Evolutionary conservation across 176 grass and related monocot species (phyloP).

Genomic region (Eleusine coracana): DNA sequence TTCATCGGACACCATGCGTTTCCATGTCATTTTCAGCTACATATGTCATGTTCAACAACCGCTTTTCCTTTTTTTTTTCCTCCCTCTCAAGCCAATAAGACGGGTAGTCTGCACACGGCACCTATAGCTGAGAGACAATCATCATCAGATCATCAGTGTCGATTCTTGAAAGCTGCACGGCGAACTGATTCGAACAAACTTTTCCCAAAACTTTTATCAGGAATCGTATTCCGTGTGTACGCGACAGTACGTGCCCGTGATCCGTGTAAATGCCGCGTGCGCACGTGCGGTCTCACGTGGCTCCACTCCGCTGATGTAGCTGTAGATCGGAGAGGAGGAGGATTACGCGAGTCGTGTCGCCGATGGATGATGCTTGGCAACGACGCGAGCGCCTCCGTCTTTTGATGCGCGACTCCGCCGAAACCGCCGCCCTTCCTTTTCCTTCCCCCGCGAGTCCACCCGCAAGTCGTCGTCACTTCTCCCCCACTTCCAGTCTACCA

Average conservation of each 20-base stretch:
- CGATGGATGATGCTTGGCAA: constrained; percentile 7
- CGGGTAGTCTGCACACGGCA: background rate
- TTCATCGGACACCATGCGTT: background rate
- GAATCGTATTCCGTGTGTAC: background rate
- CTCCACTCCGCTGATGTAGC: background rate
- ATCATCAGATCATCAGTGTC: background rate
- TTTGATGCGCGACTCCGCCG: constrained; percentile 25
- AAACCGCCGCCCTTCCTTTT: background rate
- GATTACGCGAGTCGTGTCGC: background rate
- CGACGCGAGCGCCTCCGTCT: constrained; percentile 20
- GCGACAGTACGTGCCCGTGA: background rate
- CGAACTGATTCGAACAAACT: background rate
- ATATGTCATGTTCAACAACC: background rate
- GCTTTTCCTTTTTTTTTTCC: background rate
- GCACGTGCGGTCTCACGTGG: background rate
- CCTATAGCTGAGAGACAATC: too few species aligned
- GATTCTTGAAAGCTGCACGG: background rate
- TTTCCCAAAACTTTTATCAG: background rate
- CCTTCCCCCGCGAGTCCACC: background rate
- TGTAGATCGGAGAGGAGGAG: background rate
- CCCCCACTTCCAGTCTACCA: background rate
- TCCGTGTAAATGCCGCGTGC: background rate
- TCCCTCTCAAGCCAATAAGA: background rate
- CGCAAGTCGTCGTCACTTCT: background rate
- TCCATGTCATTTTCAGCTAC: background rate